Base-by-base conservation (phyloP, 192 early-diverging fungal genomes). In the Cetraspora pellucida region DNA sequence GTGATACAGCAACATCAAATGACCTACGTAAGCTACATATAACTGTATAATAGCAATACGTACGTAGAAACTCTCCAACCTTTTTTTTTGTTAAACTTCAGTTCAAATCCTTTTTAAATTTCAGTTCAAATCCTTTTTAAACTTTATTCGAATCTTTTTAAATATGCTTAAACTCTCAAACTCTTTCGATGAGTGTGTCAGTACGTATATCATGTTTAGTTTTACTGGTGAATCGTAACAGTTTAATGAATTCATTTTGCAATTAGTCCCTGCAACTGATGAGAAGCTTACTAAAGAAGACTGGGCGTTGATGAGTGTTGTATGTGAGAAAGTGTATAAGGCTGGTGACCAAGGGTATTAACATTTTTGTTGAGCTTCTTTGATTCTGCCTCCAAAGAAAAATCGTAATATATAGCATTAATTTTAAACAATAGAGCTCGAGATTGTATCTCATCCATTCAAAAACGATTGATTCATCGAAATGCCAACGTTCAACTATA, bases 281-380 rank as follows among this genome's bases (percentile, higher is more conserved):
- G 96, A 98, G 81, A 94, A 87, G 61, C 90, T 97, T 77, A 94
- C 96, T 14, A 86, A 90, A 50, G 98, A 99, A 84, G 93, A 99
- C 86, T 99, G 97, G 96, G 88, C 89, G 65, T 83, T 91, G 61
- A 93, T 94, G 65, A 85, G 91, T 65, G 85, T 83, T 72, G 88
- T 95, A 28, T 91, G 89, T 74, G 92, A 94, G 78, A 87, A 88
- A 27, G 89, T 93, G 11, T 76, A 82, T 31, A 79, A 77, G 54
- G 80, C 82, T 28, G 79, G 82, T 61, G 82, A 84, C 16, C 85
- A 88, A 37, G 74, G 80, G 88, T 89, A 84, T 68, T 67, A 50
- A 21, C 2, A 19, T 27, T 6, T 54, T 78, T 54, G 0, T 16
- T 54, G 11, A 54, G 13, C 5, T n/a, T 54, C 11, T 4, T n/a